Evolutionary conservation across 805 yeast genomes (phyloP).

Genomic region (Nakazawaea wickerhamii): DNA sequence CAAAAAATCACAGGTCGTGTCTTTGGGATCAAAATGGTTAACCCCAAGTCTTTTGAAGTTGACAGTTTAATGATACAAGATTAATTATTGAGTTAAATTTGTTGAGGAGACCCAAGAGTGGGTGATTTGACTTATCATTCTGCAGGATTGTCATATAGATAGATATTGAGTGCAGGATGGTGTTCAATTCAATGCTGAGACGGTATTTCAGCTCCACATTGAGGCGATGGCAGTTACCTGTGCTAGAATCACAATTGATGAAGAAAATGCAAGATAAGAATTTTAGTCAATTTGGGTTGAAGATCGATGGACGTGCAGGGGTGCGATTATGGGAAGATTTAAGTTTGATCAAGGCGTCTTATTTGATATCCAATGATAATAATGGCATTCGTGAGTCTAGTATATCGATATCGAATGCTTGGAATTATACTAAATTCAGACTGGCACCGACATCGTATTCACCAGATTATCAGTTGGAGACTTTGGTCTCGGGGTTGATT

Average conservation of each 20-base stretch:
- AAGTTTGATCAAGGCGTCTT: neutral
- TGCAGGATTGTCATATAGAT: no score
- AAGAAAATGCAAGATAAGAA: slow-evolving; percentile 5
- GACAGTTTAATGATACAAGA: no score
- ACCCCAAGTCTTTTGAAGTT: no score
- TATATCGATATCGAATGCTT: neutral
- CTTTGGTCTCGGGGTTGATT: no score
- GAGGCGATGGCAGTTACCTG: slow-evolving; percentile 2
- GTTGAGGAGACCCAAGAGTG: neutral
- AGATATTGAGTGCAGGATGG: no score
- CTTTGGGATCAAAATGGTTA: neutral
- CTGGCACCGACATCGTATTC: no score
- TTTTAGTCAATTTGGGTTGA: slow-evolving; percentile 6
- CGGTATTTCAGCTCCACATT: neutral
- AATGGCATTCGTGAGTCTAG: neutral
- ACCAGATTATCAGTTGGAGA: neutral
- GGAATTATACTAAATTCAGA: neutral
- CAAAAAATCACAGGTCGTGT: neutral
- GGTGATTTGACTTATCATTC: no score
- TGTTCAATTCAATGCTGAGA: neutral
- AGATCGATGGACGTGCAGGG: neutral
- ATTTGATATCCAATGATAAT: slow-evolving; percentile 3
- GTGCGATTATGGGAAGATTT: neutral
- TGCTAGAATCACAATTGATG: slow-evolving; percentile 1
- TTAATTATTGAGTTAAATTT: no score